Evolutionary conservation across 352 stramenopile species (phyloP), one percentile per base, ranked within the genome.

Genomic region (Globisporangium cystogenes): DNA sequence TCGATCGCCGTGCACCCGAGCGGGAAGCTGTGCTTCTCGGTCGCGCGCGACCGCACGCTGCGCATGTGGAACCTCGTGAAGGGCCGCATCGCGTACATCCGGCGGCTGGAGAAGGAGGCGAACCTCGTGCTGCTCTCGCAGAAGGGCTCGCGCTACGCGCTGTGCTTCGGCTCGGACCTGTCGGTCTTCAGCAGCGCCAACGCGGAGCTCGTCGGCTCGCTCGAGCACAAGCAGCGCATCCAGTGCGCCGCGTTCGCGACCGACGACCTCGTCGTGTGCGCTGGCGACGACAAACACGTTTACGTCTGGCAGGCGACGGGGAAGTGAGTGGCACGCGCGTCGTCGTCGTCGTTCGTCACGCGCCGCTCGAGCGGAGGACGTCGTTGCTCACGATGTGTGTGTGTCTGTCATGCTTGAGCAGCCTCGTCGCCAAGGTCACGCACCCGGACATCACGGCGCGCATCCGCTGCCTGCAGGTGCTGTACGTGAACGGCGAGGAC

Each of bases 11-110:
- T 95, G 56, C 87, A 96, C 39, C 87, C 87, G n/a, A 94, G 79
- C 43, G 86, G 86, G 37, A 93, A 94, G 55, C 42, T 96, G 44
- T 90, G 82, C 45, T 88, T 96, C 35, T 95, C 86, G 1, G 80
- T 94, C 3, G 81, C 83, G 7, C 72, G 72, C 10, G 87, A 96
- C 42, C 72, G 77, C 45, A 96, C 85, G 44, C 62, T 96, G 60
- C 82, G 85, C 37, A 90, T 96, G 78, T 96, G 87, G 87, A 95
- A 96, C 66, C 60, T 96, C 3, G 80, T 96, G 27, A 94, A 94
- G 46, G 87, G 87, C 21, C 82, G 86, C 42, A 90, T 87, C n/a
- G 82, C 82, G 12, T 95, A 87, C 65, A 95, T 95, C 54, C 80
- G 83, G 29, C 80, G 85, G 21, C 66, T 95, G 2, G 86, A 94